Conservation (phyloP, 495 filamentous ascomycete species). For the Xylaria scruposa region DNA sequence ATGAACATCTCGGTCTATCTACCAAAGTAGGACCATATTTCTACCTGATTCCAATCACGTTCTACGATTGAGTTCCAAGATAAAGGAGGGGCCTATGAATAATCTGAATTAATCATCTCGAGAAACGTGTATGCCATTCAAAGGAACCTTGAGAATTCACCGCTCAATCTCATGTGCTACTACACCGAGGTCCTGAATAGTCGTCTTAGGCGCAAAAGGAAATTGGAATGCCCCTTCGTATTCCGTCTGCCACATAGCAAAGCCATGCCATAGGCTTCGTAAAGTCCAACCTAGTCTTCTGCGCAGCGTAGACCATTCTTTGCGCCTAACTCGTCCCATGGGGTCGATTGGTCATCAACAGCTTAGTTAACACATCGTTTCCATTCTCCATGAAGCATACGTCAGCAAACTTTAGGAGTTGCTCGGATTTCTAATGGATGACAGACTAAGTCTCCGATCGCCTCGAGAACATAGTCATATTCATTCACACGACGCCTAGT, state of each 20-base stretch:
- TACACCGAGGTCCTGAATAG: neutral
- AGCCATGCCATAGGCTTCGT: neutral
- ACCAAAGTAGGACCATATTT: neutral
- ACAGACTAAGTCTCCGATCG: neutral
- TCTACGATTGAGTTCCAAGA: neutral
- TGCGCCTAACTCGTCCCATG: neutral
- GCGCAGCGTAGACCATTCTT: neutral
- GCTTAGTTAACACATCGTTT: neutral
- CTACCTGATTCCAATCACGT: conserved; percentile 8
- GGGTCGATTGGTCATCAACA: neutral
- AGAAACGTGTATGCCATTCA: neutral
- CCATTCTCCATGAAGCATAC: too few relatives aligned
- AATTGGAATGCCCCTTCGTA: neutral
- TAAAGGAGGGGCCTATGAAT: neutral
- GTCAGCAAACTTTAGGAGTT: neutral
- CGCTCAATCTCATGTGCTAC: neutral
- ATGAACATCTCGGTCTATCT: conserved; percentile 8
- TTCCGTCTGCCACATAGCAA: neutral
- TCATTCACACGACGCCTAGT: conserved; percentile 10
- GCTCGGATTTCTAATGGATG: neutral
- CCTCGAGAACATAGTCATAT: neutral
- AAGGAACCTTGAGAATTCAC: conserved; percentile 4
- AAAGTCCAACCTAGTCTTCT: neutral
- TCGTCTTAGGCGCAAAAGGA: neutral
- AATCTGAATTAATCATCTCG: conserved; percentile 1